Percentiles rank a stretch among this genome's conserved stretches.
Conservation (phyloP, 2,329 filamentous ascomycete genomes). For the Diplodia mutila region DNA sequence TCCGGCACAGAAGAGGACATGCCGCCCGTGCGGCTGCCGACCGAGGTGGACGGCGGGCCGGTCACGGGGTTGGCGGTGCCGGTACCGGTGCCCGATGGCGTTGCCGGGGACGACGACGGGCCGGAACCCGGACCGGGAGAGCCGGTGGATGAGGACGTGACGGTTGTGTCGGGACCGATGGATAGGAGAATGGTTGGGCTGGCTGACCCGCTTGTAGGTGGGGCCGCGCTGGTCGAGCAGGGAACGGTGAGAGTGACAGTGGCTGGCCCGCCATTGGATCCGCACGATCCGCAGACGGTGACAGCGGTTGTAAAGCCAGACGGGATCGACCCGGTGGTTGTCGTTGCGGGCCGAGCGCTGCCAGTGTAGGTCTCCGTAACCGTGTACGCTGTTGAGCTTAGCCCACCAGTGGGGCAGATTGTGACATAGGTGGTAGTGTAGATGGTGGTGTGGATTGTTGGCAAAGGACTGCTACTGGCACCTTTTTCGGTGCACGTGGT, state of each 20-base stretch:
- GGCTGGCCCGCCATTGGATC: constrained; percentile 22
- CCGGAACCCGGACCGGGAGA: not conserved
- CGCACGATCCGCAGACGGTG: constrained; percentile 30
- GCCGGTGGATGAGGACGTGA: not conserved
- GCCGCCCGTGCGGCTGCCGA: not conserved
- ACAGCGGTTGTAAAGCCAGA: constrained; percentile 32
- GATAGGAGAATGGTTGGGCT: not conserved
- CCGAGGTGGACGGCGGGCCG: not conserved
- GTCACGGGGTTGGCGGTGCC: not conserved
- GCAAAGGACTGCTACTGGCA: constrained; percentile 1
- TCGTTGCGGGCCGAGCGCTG: constrained; percentile 2
- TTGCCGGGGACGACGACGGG: not conserved
- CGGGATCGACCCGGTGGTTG: constrained; percentile 28
- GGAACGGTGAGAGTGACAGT: constrained; percentile 30
- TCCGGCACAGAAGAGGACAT: not conserved
- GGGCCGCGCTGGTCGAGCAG: constrained; percentile 6
- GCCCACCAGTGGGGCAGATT: constrained; percentile 33
- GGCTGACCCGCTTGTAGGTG: not conserved
- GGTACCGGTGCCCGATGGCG: not conserved
- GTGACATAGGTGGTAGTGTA: constrained; percentile 35
- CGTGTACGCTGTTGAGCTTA: constrained; percentile 35
- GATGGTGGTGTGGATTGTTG: constrained; percentile 28
- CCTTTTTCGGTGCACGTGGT: constrained; percentile 28
- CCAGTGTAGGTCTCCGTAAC: constrained; percentile 38
- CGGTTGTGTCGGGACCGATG: not conserved